phyloP scores from a whole-genome alignment of 495 filamentous ascomycete genomes.

The Talaromyces borbonicus region DNA sequence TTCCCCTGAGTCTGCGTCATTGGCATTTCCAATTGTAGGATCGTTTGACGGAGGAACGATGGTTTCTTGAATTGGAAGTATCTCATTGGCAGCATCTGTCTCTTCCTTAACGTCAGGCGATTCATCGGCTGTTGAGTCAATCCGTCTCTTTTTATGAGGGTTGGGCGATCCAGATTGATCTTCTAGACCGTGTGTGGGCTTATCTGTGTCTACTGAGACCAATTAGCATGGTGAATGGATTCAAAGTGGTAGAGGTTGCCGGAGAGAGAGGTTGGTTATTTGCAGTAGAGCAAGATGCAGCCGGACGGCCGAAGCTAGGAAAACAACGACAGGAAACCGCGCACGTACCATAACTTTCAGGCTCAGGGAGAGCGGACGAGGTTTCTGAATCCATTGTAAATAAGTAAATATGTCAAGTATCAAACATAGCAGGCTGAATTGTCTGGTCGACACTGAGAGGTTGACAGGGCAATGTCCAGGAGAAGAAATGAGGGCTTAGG shows the following conservation, averaged over 20 bases:
- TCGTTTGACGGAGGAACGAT: constrained; percentile 25
- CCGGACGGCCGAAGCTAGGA: background rate
- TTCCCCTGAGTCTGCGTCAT: background rate
- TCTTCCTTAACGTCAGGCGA: constrained; percentile 12
- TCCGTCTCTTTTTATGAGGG: constrained; percentile 35
- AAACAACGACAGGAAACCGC: background rate
- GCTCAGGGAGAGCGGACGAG: constrained; percentile 20
- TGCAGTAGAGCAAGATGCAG: background rate
- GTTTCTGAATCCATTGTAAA: constrained; percentile 25
- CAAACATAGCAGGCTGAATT: constrained; percentile 22
- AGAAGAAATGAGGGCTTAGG: constrained; percentile 47
- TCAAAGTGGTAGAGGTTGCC: background rate
- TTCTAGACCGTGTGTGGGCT: constrained; percentile 22
- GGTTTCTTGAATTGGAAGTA: constrained; percentile 35
- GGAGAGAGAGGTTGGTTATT: background rate
- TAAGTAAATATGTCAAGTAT: constrained; percentile 16
- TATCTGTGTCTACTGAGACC: constrained; percentile 15
- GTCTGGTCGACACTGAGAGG: constrained; percentile 11
- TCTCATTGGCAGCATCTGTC: constrained; percentile 20
- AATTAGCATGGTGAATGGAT: background rate
- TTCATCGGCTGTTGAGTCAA: constrained; percentile 23
- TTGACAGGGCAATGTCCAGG: constrained; percentile 26
- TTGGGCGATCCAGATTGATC: constrained; percentile 27
- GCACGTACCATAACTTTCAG: constrained; percentile 29
- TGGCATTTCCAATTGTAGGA: background rate